Percentiles rank a stretch among this genome's conserved stretches.
Evolutionary conservation across 148 eudicot genomes (phyloP).

Genomic region (Arctostaphylos glauca): DNA sequence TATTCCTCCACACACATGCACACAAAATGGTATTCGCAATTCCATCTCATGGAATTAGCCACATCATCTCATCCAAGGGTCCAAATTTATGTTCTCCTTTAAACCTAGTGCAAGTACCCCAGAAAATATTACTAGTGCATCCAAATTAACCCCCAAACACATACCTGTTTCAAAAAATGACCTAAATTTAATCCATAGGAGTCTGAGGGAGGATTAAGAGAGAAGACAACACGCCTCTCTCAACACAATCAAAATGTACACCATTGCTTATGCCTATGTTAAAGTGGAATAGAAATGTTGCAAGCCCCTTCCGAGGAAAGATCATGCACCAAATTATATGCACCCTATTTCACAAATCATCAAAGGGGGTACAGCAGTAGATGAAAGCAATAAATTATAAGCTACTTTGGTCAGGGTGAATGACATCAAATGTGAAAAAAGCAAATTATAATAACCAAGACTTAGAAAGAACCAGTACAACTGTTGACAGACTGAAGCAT

Average conservation of each 20-base stretch:
- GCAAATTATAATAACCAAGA: neutral
- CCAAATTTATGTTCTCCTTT: neutral
- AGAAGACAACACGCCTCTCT: neutral
- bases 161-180: neutral
- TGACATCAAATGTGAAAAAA: neutral
- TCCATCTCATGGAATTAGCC: slow-evolving; percentile 3
- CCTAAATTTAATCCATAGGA: neutral
- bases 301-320: neutral
- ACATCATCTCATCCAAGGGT: slow-evolving; percentile 5
- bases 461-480: neutral
- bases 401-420: neutral
- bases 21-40: neutral
- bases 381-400: neutral
- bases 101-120: neutral
- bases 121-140: neutral
- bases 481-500: neutral
- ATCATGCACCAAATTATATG: neutral
- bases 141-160: neutral
- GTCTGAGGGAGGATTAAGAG: slow-evolving; percentile 5
- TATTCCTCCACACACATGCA: neutral
- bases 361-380: neutral
- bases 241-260: neutral
- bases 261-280: neutral
- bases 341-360: neutral
- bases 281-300: neutral